phyloP scores from a whole-genome alignment of 2,329 filamentous ascomycete genomes.

The Chaetomium strumarium region DNA sequence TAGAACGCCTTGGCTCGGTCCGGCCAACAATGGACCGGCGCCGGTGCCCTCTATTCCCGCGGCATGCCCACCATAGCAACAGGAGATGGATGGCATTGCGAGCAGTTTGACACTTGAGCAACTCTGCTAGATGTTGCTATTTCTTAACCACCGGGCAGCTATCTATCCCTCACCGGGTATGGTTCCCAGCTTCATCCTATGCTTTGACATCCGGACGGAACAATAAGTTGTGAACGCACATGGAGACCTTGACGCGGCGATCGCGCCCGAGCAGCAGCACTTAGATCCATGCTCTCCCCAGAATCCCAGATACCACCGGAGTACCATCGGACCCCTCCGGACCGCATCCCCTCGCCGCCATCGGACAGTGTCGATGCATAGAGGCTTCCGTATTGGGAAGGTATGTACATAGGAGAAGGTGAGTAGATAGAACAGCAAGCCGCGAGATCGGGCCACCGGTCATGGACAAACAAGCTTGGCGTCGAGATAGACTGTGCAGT shows the following conservation, averaged over 20 bases:
- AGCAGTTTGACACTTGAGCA: not conserved
- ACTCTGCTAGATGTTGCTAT: not conserved
- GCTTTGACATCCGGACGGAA: too few relatives aligned
- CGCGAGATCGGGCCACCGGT: too few relatives aligned
- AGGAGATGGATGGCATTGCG: not conserved
- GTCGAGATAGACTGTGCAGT: not conserved
- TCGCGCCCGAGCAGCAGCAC: not conserved
- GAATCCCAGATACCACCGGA: slow-evolving; percentile 3
- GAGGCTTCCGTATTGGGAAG: not conserved
- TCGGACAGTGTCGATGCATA: slow-evolving; percentile 1
- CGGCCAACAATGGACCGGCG: not conserved
- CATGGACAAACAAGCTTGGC: too few relatives aligned
- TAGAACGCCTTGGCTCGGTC: not conserved
- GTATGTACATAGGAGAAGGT: not conserved
- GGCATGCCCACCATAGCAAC: not conserved
- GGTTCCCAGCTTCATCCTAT: not conserved
- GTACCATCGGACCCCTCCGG: slow-evolving; percentile 3
- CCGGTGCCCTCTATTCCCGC: not conserved
- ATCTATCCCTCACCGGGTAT: not conserved
- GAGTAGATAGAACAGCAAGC: not conserved
- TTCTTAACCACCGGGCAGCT: not conserved
- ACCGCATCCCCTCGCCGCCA: not conserved
- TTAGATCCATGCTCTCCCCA: not conserved
- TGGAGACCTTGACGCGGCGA: not conserved
- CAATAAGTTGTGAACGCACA: not conserved